Base-by-base conservation (phyloP, 768 basidiomycete genomes). In the Strobilomyces confusus region DNA sequence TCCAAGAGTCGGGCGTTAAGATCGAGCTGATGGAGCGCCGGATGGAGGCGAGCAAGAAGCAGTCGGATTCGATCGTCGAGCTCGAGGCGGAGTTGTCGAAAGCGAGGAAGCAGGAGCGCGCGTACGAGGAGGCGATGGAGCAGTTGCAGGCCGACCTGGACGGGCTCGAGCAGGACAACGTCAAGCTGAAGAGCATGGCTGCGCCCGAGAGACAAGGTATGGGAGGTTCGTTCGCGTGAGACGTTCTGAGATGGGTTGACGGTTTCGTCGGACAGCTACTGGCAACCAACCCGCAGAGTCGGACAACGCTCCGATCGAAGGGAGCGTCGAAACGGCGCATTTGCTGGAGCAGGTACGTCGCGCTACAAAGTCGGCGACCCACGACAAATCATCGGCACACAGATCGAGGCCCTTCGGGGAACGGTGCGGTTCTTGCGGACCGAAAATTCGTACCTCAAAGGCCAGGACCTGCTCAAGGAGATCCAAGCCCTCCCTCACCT, bases 1-100 rank as follows among this genome's bases (percentile, higher is more conserved):
- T 92, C 33, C 93, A 98, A 68, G 97, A 98, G 64, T 77, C 85
- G 5, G 75, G 76, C 3, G 94, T 98, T 51, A 98, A 95, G 77
- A 92, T 98, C 52, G 92, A 98, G 67, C 78, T 95, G 14, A 89
- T 98, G 83, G 94, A 97, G 66, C 84, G 94, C 43, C 82, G 93
- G 30, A 85, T 94, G 78, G 95, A 98, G 66, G 80, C 84, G 2
- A 86, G 85, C 56, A 95, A 92, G 79, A 92, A 88, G 68, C 92
- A 95, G 71, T 85, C 87, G 5, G 95, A 98, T 51, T 73, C 80
- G 8, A 88, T 98, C 48, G 69, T 75, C 14, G 88, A 92, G 55
- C 81, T 98, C 19, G 94, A 98, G 72, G 71, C 66, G 30, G 87
- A 95, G 61, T 75, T 98, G 2, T 72, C 77, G 26, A 93, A 93